Evolutionary conservation across 148 eudicot species (phyloP).

Genomic region (Pharnaceum exiguum): DNA sequence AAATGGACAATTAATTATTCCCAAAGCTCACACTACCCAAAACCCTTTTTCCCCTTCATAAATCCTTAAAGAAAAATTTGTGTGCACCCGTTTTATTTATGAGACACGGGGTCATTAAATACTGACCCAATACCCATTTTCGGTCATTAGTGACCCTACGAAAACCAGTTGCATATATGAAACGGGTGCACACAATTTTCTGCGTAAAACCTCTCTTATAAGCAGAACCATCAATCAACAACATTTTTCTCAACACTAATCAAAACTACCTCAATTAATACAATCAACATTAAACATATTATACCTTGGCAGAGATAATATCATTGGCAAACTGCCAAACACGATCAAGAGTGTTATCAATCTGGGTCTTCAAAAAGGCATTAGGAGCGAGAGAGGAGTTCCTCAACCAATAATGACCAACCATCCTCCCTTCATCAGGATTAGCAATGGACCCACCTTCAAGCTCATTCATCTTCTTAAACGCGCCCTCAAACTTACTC

Average conservation of each 20-base stretch:
- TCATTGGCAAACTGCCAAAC: slow-evolving; percentile 65
- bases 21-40: no score
- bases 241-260: not conserved
- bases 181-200: no score
- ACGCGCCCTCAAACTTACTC: slow-evolving; percentile 48
- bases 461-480: slow-evolving; percentile 61
- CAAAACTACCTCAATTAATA: not conserved
- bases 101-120: no score
- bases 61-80: no score
- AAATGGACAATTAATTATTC: no score
- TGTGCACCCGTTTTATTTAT: no score
- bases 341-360: slow-evolving; percentile 60
- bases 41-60: no score
- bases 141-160: no score
- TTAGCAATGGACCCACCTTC: slow-evolving; percentile 91
- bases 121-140: no score
- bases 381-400: slow-evolving; percentile 67
- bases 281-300: slow-evolving; percentile 4
- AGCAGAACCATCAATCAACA: not conserved
- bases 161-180: no score
- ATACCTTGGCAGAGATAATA: slow-evolving; percentile 82
- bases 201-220: no score
- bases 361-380: slow-evolving; percentile 50
- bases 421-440: slow-evolving; percentile 95
- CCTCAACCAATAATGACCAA: slow-evolving; percentile 95